Evolutionary conservation across 345 rosid species (phyloP), one percentile per base, ranked within the genome.

Genomic region (Chamaenerion angustifolium): DNA sequence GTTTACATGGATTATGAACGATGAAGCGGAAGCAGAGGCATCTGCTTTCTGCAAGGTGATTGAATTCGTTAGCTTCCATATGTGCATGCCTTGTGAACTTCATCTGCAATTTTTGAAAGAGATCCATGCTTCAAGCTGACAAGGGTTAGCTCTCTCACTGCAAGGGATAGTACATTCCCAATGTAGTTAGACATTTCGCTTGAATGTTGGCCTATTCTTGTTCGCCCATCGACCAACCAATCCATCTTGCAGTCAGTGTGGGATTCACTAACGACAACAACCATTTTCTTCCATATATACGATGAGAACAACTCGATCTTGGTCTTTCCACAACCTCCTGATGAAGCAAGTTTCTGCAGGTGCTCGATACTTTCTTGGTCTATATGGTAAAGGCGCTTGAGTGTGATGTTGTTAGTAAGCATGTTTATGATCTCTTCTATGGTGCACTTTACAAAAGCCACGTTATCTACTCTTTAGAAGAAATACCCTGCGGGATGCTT

Each of bases 301-400:
- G 97, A 93, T 0, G 97, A 82, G 69, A 85, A 80, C 13, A 89
- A 95, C 68, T 88, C 89, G 5, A 85, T 78, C 67, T 85, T 82
- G 2, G 95, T 80, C 70, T 75, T 72, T 40, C 55, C 75, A 46
- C 49, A 64, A 42, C 88, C 80, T 5, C 68, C 46, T 1, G 49
- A 57, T 35, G 63, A 69, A 6, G 95, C 89, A 13, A 70, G 73
- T 48, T 44, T 64, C 18, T 82, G 97, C 60, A 88, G 67, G 37
- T 46, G 52, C 16, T 67, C 57, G 51, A 88, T 71, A 64, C 68
- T 71, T 1, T 73, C 67, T 13, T 63, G 72, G 16, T 80, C 77
- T 12, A 88, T 68, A 48, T 73, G 71, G 55, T 88, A 82, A 43
- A 85, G 88, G 51, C 95, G 93, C 69, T 80, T 82, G 48, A 82